Evolutionary conservation across 805 yeast genomes (phyloP).

Genomic region (Cyberlindnera meyerae): DNA sequence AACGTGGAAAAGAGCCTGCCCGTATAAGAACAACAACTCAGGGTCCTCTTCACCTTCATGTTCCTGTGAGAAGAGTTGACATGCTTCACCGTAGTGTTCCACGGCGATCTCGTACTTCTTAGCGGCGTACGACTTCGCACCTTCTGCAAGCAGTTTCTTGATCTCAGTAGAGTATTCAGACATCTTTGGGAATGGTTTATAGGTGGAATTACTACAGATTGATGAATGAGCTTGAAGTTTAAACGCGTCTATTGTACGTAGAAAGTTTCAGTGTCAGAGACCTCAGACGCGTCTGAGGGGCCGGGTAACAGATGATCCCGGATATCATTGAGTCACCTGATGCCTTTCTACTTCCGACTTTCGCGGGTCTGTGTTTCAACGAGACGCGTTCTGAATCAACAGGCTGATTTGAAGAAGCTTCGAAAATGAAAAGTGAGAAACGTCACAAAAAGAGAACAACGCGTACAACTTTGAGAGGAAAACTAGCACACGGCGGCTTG

Average conservation of each 20-base stretch:
- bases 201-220: too few species aligned
- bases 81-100: conserved; percentile 68
- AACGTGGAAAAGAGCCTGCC: conserved; percentile 70
- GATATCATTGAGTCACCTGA: too few species aligned
- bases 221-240: too few species aligned
- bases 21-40: conserved; percentile 69
- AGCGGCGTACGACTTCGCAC: conserved; percentile 57
- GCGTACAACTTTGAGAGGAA: too few species aligned
- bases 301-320: too few species aligned
- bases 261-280: too few species aligned
- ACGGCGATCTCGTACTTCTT: conserved; percentile 67
- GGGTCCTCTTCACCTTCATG: conserved; percentile 61
- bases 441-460: conserved; percentile 6
- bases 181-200: too few species aligned
- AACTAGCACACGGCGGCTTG: too few species aligned
- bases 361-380: conserved; percentile 5
- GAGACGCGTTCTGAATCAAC: too few species aligned
- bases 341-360: conserved; percentile 1
- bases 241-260: too few species aligned
- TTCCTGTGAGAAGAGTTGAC: conserved; percentile 45
- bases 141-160: conserved; percentile 48
- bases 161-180: conserved; percentile 37
- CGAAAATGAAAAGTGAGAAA: not conserved
- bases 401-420: too few species aligned
- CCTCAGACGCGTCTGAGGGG: too few species aligned